Conservation (phyloP, 768 basidiomycete genomes). For the Xerocomellus chrysenteron region DNA sequence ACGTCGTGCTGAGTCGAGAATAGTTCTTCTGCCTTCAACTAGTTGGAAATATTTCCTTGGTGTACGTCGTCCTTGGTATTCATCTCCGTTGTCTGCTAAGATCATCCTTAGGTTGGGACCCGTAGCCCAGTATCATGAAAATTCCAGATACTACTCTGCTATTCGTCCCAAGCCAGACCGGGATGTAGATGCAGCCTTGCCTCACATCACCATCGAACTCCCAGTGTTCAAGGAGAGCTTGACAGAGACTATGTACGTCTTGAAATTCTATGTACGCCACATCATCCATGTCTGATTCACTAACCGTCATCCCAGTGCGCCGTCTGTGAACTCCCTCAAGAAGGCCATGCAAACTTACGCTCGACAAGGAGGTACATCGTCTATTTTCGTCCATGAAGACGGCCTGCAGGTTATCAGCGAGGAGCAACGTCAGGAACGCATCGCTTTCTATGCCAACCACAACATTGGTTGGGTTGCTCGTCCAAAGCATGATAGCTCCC, state of each 20-base stretch:
- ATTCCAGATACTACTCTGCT: constrained; percentile 81
- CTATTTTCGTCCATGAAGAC: constrained; percentile 62
- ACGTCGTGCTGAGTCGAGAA: constrained; percentile 6
- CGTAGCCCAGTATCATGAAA: constrained; percentile 81
- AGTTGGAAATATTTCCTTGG: constrained; percentile 57
- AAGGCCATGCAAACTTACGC: constrained; percentile 64
- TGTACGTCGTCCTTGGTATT: constrained; percentile 37
- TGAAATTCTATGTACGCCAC: too few relatives aligned
- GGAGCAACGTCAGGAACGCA: constrained; percentile 47
- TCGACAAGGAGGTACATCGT: constrained; percentile 60
- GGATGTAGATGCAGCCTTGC: constrained; percentile 60
- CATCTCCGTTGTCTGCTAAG: constrained; percentile 4
- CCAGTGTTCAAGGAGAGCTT: constrained; percentile 88
- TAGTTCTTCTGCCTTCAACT: constrained; percentile 79
- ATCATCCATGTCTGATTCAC: background rate
- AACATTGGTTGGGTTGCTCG: constrained; percentile 62
- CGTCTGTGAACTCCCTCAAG: constrained; percentile 71
- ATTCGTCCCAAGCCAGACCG: constrained; percentile 56
- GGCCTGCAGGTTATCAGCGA: constrained; percentile 52
- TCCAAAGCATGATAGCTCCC: constrained; percentile 42
- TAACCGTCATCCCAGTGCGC: constrained; percentile 44
- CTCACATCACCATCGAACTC: constrained; percentile 78
- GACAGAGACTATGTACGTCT: constrained; percentile 71
- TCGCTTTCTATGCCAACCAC: constrained; percentile 54
- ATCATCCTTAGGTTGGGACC: constrained; percentile 59